Conservation (phyloP, 768 basidiomycete genomes). For the Suillus americanus region DNA sequence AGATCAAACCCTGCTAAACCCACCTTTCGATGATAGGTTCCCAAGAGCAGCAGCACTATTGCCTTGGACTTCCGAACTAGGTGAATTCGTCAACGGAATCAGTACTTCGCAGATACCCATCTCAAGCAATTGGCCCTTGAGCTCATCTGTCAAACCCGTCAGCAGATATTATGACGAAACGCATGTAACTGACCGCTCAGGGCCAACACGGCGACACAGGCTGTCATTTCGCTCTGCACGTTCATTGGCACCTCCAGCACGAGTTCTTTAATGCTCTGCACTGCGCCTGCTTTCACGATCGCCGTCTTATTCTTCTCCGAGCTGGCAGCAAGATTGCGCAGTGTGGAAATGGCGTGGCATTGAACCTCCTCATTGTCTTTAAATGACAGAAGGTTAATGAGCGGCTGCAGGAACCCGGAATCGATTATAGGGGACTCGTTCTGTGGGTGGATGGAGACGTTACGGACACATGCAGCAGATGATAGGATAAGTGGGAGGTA, state of each 20-base stretch:
- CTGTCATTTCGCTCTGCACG: conserved; percentile 99
- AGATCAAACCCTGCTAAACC: conserved; percentile 13
- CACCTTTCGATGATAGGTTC: conserved; percentile 95
- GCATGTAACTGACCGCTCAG: conserved; percentile 72
- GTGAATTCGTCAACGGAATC: conserved; percentile 94
- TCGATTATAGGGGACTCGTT: conserved; percentile 99
- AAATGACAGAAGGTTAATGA: conserved; percentile 95
- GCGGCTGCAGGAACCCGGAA: conserved; percentile 92
- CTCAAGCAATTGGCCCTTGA: conserved; percentile 94
- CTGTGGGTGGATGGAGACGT: conserved; percentile 97
- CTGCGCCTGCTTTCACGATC: conserved; percentile 96
- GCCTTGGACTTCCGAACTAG: conserved; percentile 96
- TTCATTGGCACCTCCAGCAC: conserved; percentile 93
- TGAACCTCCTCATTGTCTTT: conserved; percentile 99
- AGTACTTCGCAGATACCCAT: conserved; percentile 98
- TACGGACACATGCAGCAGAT: conserved; percentile 97
- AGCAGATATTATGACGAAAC: not conserved
- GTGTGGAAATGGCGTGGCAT: conserved; percentile 97
- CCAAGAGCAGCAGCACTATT: conserved; percentile 98
- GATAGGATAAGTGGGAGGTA: conserved; percentile 98
- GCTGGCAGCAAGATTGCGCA: conserved; percentile 94
- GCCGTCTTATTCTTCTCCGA: conserved; percentile 98
- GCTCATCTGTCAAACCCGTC: conserved; percentile 63
- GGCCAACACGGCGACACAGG: conserved; percentile 95
- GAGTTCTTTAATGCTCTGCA: conserved; percentile 94